Base-by-base conservation (phyloP, 768 basidiomycete genomes). In the Leccinum variicolor region DNA sequence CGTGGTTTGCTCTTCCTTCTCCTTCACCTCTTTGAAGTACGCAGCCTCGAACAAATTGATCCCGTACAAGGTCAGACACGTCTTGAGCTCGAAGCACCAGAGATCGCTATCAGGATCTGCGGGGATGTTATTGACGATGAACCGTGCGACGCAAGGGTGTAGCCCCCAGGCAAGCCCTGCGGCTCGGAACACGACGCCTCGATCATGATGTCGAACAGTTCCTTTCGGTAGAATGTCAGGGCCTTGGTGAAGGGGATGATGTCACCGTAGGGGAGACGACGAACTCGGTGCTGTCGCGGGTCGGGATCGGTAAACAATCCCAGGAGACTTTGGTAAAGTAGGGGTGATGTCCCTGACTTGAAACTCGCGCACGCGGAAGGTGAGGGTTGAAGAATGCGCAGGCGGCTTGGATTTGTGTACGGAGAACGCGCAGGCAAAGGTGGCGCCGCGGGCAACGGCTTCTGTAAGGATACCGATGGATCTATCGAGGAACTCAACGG, bases 301-400 rank as follows among this genome's bases (percentile, higher is more conserved):
- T 89, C 90, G 0, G 87, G 82, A 65, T 94, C 93, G 9, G 82
- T 53, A 84, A 78, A 28, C 83, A 77, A 17, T 86, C 84, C 97
- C 97, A 98, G 50, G 84, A 83, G 56, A 96, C 86, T 74, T 89
- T 94, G 83, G 98, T 85, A 14, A 93, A 86, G 79, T 92, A 97
- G 49, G 84, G 80, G 55, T 81, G 75, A 91, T 85, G 73, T 99
- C 97, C 71, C 86, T 83, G 58, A 94, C 78, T 67, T 84, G 79
- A 81, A 99, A 99, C 61, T 98, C 95, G 63, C 94, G 90, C 31
- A 98, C 96, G 62, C 92, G 90, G 90, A 98, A 99, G 53, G 94
- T 87, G 65, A 97, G 96, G 31, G 94, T 97, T 62, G 96, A 88
- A 26, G 80, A 93, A 93, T 33, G 96, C 96, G 70, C 96, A 98